Evolutionary conservation across 1,139 yeast genomes (phyloP), one percentile per base, ranked within the genome.

Genomic region (Diutina mesorugosa): DNA sequence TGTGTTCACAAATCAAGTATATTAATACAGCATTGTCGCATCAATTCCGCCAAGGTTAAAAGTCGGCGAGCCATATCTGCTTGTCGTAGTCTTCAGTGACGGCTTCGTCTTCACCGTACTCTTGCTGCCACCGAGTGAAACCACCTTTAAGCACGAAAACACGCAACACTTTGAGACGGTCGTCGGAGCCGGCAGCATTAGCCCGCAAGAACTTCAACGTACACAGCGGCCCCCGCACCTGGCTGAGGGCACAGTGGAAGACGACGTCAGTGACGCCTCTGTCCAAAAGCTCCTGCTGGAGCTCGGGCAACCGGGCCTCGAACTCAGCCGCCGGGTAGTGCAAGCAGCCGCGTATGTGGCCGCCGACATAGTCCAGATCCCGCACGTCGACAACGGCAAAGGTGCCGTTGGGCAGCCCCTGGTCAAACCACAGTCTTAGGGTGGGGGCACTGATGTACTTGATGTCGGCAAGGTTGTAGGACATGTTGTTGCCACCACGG

Each of bases 241-340:
- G 97, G 2, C 95, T 85, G 52, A 88, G 75, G 47, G 90, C 91
- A 69, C 98, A 93, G 67, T 91, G 97, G 72, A 93, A 91, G 0
- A 93, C 86, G 0, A 90, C 84, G 58, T 80, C 80, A 56, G 77
- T 73, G 12, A 73, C 68, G 6, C 68, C 66, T 9, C 69, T 65
- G 4, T 68, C 67, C 29, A 62, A 58, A 14, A 82, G 64, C 16
- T 69, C 61, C 35, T 75, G 68, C 29, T 38, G 47, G 26, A 86
- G 71, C 28, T 76, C 72, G 1, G 78, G 74, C 48, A 82, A 65
- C 2, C 69, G 68, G 14, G 69, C 65, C 4, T 70, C 64, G 61
- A 89, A 77, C 16, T 74, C 68, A 0, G 74, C 68, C 3, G 88
- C 77, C 1, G 96, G 89, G 55, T 80, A 79, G 64, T 87, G 84